Percentiles rank a stretch among this genome's conserved stretches.
These are phyloP conservation scores for Vanilla planifolia DNA, from an alignment of 106 monocot species.

Conservation along the genomic window DNA sequence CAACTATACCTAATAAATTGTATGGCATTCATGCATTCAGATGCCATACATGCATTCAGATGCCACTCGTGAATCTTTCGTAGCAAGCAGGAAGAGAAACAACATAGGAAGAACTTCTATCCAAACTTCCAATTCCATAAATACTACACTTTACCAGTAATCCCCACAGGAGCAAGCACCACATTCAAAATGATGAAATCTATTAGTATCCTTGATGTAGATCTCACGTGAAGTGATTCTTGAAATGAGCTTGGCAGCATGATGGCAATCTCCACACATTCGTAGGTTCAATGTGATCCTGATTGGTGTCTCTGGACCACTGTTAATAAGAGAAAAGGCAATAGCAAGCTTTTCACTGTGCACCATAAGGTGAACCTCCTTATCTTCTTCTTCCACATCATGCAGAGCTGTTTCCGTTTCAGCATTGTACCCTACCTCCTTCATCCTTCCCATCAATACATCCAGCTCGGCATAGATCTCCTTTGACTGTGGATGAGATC, in stretches of 20 bases:
- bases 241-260: constrained; percentile 50
- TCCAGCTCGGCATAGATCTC: constrained; percentile 51
- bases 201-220: constrained; percentile 52
- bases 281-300: constrained; percentile 64
- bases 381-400: constrained; percentile 88
- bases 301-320: constrained; percentile 16
- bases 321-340: constrained; percentile 53
- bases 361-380: constrained; percentile 58
- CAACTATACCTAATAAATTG: too few species aligned
- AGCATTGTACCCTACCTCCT: constrained; percentile 53
- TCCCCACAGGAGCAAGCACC: constrained; percentile 74
- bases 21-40: too few species aligned
- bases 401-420: constrained; percentile 57
- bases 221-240: constrained; percentile 46
- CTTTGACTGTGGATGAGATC: constrained; percentile 33
- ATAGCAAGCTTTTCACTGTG: constrained; percentile 84
- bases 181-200: constrained; percentile 64
- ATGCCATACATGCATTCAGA: too few species aligned
- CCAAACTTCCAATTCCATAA: too few species aligned
- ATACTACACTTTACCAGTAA: constrained; percentile 64
- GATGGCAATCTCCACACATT: constrained; percentile 60
- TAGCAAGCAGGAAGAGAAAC: too few species aligned
- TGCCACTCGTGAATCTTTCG: too few species aligned
- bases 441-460: constrained; percentile 39
- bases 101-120: too few species aligned